Base-by-base conservation (phyloP, 2,329 filamentous ascomycete species). In the Alternaria brassicae region DNA sequence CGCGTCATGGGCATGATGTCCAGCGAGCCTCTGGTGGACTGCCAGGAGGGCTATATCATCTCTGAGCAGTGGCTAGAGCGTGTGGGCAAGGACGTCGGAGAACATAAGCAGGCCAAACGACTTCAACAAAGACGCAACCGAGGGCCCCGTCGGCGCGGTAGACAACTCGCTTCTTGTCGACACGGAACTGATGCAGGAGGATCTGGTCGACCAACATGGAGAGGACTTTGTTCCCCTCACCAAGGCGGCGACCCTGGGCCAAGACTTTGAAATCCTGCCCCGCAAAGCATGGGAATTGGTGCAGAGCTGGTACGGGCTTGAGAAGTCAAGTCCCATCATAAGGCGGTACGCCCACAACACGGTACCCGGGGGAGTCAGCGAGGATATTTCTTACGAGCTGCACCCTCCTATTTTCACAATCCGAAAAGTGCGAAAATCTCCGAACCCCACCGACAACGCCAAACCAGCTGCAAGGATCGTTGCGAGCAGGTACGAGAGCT, bases 401-500 rank as follows among this genome's bases (percentile, higher is more conserved):
- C 88, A 93, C 70, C 95, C 93, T 4, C 92, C 92, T 0, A 84
- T 97, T 41, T 91, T 97, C 75, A 92, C 89, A 1, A 83, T 98
- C 60, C 88, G 96, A 72, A 92, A 94, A 66, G 82, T 98, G 2
- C 89, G 88, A 75, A 83, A 86, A 2, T 81, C 86, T 36, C 85
- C 89, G 69, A 79, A 83, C 2, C 78, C 90, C 56, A 88, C 89
- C 69, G 85, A 88, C 10, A 85, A 80, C 54, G 83, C 85, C 36
- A 85, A 86, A 15, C 80, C 85, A 5, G 88, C 93, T 1, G 82
- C 87, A 5, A 85, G 86, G 50, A 79, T 94, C 37, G 84, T 92
- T 23, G 88, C 89, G 52, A 95, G 91, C 72, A 86, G 89, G 63
- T 87, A 87, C 49, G 88, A 86, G 50, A 85, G 82, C 50, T 91